A percentile compares a stretch with the other conserved stretches of the same genome.
phyloP scores from a whole-genome alignment of 805 yeast genomes.

The Candida peoriensis region DNA sequence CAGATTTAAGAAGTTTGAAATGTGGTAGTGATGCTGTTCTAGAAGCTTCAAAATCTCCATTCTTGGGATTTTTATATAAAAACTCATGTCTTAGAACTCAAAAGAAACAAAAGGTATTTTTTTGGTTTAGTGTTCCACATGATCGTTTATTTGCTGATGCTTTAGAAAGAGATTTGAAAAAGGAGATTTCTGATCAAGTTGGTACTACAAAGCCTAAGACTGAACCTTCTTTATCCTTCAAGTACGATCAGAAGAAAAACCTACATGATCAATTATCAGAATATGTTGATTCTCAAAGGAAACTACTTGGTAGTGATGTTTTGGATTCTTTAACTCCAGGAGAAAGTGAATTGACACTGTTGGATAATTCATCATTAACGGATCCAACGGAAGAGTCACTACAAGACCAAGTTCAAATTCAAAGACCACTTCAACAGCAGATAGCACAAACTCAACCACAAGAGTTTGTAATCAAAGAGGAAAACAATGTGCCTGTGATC shows the following conservation, averaged over 20 bases:
- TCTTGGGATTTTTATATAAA: conserved; percentile 76
- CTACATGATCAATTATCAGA: conserved; percentile 48
- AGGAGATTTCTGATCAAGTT: conserved; percentile 54
- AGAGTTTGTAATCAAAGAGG: conserved; percentile 19
- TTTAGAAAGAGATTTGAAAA: conserved; percentile 82
- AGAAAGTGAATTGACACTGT: not conserved
- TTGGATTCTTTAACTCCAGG: not conserved
- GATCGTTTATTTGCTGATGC: conserved; percentile 91
- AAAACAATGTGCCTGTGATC: conserved; percentile 17
- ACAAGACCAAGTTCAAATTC: not conserved
- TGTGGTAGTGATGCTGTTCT: conserved; percentile 82
- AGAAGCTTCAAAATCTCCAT: conserved; percentile 82
- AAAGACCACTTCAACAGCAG: no score
- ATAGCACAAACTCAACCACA: conserved; percentile 9
- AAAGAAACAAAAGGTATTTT: conserved; percentile 93
- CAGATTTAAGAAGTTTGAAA: conserved; percentile 82
- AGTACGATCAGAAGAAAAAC: conserved; percentile 49
- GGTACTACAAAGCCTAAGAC: conserved; percentile 68
- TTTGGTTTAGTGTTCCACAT: conserved; percentile 95
- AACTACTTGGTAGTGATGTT: conserved; percentile 2
- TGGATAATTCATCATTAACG: not conserved
- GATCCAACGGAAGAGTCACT: not conserved
- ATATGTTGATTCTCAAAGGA: conserved; percentile 33
- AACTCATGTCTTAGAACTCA: conserved; percentile 89
- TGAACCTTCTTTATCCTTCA: conserved; percentile 80